Base-by-base conservation (phyloP, 495 filamentous ascomycete genomes). In the Lichina pygmaea region DNA sequence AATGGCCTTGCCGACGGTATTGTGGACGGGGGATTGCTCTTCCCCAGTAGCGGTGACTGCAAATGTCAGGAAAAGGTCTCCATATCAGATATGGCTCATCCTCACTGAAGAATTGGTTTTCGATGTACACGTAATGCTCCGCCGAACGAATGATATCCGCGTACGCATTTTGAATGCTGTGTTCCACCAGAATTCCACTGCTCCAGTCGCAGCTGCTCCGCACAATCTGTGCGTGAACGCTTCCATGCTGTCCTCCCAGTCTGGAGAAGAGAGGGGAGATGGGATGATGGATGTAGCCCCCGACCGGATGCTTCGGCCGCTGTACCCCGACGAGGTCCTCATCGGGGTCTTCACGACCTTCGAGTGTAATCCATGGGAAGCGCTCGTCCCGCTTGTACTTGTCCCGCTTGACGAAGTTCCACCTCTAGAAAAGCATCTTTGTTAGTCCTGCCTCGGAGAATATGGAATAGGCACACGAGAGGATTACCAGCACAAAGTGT, bases 391-490 rank as follows among this genome's bases (percentile, higher is more conserved):
- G 76, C 61, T 97, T 97, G 65, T 97, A 93, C 60, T 97, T 94
- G 65, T 94, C 86, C 15, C 86, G 73, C 62, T 97, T 94, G 62
- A 86, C 65, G 49, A 93, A 91, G 58, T 97, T 97, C 89, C 89
- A 94, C 38, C 47, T 48, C 47, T 49, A 34, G 6, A 6, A 10
- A 43, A 33, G 10, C 4, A 2, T 8, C 2, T 10, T 0, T 6
- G 31, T 16, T 12, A 16, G 6, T 9, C 33, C 31, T 17, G 43
- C 32, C 13, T 11, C 10, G 12, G n/a, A n/a, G 11, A 39, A 46
- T 32, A 31, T 42, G 6, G 17, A 0, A 15, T 7, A 33, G 10
- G 31, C 37, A 17, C 33, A 12, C 6, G 11, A 13, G 17, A 51
- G 2, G 33, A 48, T 2, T 43, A 46, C 46, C 36, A 91, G 67